phyloP scores from a whole-genome alignment of 2,329 filamentous ascomycete genomes.

The Cadophora sp. region DNA sequence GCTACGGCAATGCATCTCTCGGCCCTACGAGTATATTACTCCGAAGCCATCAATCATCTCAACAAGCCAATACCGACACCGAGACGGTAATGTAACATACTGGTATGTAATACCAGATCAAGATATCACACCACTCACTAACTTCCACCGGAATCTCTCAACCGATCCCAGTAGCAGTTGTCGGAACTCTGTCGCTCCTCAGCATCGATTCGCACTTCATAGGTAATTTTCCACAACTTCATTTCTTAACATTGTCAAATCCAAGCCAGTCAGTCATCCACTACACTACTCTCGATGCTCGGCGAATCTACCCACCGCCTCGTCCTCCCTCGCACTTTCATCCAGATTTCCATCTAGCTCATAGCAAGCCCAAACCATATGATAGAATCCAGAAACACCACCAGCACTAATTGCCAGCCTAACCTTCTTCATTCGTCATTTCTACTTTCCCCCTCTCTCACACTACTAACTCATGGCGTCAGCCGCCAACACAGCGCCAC shows the following conservation, averaged over 20 bases:
- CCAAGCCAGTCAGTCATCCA: not conserved
- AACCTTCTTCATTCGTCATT: not conserved
- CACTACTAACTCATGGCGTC: not conserved
- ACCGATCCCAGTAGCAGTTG: not conserved
- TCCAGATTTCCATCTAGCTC: too few relatives aligned
- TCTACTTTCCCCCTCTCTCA: not conserved
- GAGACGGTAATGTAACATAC: not conserved
- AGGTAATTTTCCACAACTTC: not conserved
- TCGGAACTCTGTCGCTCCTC: not conserved
- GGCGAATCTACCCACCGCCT: not conserved
- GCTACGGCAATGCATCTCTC: not conserved
- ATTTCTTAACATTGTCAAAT: not conserved
- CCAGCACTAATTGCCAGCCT: too few relatives aligned
- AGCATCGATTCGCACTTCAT: not conserved
- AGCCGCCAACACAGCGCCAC: conserved; percentile 2
- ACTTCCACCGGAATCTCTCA: not conserved
- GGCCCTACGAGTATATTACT: conserved; percentile 9
- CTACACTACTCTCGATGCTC: not conserved
- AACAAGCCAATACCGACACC: not conserved
- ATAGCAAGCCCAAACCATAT: too few relatives aligned
- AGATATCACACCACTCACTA: not conserved
- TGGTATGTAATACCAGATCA: not conserved
- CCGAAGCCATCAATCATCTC: not conserved
- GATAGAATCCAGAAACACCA: too few relatives aligned
- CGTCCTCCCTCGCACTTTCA: not conserved